These are phyloP conservation scores for Filosporella fistucella DNA, from an alignment of 495 filamentous ascomycete genomes.

Conservation along the genomic window DNA sequence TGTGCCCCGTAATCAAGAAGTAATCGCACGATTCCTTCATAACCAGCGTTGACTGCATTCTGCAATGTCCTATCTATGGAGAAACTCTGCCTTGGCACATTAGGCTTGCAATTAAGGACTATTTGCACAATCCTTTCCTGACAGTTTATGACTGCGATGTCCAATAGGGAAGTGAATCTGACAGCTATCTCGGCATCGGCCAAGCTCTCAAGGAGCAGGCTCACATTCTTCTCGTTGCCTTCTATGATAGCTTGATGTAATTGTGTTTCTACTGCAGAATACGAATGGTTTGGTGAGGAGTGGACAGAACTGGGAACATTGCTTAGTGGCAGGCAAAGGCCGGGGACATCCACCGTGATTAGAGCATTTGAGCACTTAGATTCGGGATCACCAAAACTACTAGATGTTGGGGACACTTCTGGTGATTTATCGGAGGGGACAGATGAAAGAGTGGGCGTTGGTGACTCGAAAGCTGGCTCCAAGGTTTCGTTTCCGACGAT, in stretches of 20 bases:
- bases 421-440: too few species aligned
- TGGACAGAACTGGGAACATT: too few species aligned
- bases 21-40: slow-evolving; percentile 11
- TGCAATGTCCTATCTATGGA: neutral
- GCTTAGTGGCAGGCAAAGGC: too few species aligned
- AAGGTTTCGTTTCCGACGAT: too few species aligned
- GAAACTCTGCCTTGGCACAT: slow-evolving; percentile 4
- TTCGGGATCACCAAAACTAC: too few species aligned
- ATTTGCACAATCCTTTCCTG: neutral
- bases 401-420: too few species aligned
- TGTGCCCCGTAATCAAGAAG: slow-evolving; percentile 18
- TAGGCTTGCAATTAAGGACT: neutral
- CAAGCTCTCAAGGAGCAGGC: slow-evolving; percentile 13
- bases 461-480: too few species aligned
- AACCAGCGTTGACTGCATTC: slow-evolving; percentile 6
- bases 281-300: too few species aligned
- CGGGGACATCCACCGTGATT: too few species aligned
- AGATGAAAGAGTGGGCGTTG: too few species aligned
- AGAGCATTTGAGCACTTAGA: too few species aligned
- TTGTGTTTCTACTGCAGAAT: too few species aligned
- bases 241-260: slow-evolving; percentile 1
- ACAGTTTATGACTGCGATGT: neutral
- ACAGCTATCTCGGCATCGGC: neutral
- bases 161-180: neutral
- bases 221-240: slow-evolving; percentile 16